Conservation (phyloP, 345 rosid genomes). For the Angophora floribunda region DNA sequence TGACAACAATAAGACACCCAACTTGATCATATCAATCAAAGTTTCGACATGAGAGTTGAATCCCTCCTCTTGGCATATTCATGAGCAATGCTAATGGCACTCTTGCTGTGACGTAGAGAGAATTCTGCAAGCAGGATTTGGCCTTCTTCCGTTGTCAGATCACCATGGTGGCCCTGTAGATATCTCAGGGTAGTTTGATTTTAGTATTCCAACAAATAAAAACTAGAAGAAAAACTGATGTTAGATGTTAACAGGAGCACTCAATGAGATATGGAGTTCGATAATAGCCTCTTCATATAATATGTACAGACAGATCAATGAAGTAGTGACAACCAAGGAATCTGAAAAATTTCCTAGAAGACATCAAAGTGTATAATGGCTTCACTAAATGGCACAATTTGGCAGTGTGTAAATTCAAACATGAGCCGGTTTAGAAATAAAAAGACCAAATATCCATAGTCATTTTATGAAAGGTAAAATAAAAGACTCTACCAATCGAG, state of each 20-base stretch:
- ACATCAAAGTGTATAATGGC: not conserved
- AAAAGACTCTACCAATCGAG: conserved; percentile 50
- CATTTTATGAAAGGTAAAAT: not conserved
- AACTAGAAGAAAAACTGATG: not conserved
- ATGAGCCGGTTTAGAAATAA: not conserved
- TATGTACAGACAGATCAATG: not conserved
- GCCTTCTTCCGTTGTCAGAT: conserved; percentile 57
- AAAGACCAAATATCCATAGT: not conserved
- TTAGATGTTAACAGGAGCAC: not conserved
- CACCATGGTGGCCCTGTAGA: conserved; percentile 76
- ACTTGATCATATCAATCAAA: conserved; percentile 3
- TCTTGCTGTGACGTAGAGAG: conserved; percentile 75
- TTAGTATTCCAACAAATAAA: not conserved
- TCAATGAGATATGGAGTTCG: not conserved
- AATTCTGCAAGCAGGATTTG: conserved; percentile 83
- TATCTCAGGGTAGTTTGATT: not conserved
- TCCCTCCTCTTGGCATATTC: conserved; percentile 61
- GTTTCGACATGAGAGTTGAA: conserved; percentile 5
- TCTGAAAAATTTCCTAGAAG: not conserved
- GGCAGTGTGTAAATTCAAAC: not conserved
- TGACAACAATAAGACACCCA: not conserved
- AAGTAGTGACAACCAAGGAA: not conserved
- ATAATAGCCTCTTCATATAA: not conserved
- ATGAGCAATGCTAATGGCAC: conserved; percentile 49
- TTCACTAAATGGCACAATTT: not conserved